Percentiles rank a stretch among this genome's conserved stretches.
Evolutionary conservation across 352 stramenopile species (phyloP).

Genomic region (Detonula confervacea): DNA sequence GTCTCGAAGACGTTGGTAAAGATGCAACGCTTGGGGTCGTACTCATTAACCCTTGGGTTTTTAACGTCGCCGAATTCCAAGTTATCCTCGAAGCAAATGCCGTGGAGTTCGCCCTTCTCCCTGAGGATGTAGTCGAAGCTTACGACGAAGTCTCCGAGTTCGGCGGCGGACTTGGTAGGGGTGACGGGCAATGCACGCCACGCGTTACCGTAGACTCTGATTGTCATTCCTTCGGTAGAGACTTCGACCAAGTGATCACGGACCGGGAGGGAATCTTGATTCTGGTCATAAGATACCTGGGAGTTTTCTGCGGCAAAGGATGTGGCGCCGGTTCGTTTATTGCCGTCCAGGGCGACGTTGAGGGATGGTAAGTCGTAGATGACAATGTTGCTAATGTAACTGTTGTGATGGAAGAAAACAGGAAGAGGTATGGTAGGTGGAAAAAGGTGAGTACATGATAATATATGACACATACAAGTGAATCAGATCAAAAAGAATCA

Average conservation of each 20-base stretch:
- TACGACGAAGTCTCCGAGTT: slow-evolving; percentile 25
- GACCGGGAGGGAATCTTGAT: slow-evolving; percentile 1
- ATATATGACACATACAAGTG: too few species aligned
- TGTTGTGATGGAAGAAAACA: too few species aligned
- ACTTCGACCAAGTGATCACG: not conserved
- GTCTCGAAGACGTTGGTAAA: not conserved
- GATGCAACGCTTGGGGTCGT: not conserved
- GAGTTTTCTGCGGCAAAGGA: not conserved
- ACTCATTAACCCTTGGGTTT: not conserved
- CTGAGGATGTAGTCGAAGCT: slow-evolving; percentile 22
- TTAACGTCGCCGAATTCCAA: not conserved
- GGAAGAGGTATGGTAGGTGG: too few species aligned
- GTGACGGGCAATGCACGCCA: slow-evolving; percentile 15
- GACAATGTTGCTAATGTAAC: slow-evolving; percentile 17
- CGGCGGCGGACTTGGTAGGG: not conserved
- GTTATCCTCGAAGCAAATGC: slow-evolving; percentile 41
- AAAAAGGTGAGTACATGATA: too few species aligned
- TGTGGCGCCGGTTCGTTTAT: too few species aligned
- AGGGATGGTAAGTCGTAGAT: slow-evolving; percentile 17
- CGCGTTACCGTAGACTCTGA: slow-evolving; percentile 17
- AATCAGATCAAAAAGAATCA: too few species aligned
- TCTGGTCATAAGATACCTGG: slow-evolving; percentile 4
- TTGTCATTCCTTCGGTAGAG: not conserved
- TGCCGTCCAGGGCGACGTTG: not conserved
- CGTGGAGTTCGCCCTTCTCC: slow-evolving; percentile 19